Percentiles rank a stretch among this genome's conserved stretches.
These are phyloP conservation scores for Paulownia fortunei DNA, from an alignment of 257 asterid species.

Conservation along the genomic window DNA sequence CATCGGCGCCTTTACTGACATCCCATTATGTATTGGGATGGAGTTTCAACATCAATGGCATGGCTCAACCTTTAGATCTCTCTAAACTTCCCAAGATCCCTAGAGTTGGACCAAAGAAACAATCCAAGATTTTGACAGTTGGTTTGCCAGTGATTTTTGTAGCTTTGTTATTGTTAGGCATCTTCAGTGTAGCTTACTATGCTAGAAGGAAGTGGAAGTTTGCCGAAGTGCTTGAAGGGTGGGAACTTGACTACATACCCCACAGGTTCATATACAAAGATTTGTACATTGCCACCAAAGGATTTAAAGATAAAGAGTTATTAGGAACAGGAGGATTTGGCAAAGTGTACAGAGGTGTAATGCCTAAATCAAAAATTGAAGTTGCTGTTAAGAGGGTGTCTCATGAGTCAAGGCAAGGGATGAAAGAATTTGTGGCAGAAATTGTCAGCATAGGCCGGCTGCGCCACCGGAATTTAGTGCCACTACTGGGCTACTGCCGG, in stretches of 20 bases:
- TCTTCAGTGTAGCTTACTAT: constrained; percentile 21
- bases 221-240: constrained; percentile 63
- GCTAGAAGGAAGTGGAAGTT: constrained; percentile 45
- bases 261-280: constrained; percentile 72
- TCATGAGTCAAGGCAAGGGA: constrained; percentile 72
- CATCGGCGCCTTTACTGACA: constrained; percentile 51
- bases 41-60: constrained; percentile 56
- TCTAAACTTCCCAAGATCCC: constrained; percentile 65
- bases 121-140: constrained; percentile 35
- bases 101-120: constrained; percentile 43
- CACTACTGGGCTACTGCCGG: constrained; percentile 67
- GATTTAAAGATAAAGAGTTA: constrained; percentile 53
- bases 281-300: constrained; percentile 60
- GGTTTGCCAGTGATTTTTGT: constrained; percentile 44
- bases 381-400: constrained; percentile 67
- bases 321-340: constrained; percentile 77
- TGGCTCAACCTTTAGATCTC: constrained; percentile 44
- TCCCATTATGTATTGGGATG: constrained; percentile 69
- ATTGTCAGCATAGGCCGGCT: constrained; percentile 69
- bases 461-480: constrained; percentile 70
- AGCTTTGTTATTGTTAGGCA: not conserved
- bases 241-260: constrained; percentile 64
- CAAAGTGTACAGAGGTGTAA: constrained; percentile 59
- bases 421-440: constrained; percentile 70
- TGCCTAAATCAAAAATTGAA: constrained; percentile 43